Conservation (phyloP, 164 flowering plant genomes). For the Vitis amurensis region DNA sequence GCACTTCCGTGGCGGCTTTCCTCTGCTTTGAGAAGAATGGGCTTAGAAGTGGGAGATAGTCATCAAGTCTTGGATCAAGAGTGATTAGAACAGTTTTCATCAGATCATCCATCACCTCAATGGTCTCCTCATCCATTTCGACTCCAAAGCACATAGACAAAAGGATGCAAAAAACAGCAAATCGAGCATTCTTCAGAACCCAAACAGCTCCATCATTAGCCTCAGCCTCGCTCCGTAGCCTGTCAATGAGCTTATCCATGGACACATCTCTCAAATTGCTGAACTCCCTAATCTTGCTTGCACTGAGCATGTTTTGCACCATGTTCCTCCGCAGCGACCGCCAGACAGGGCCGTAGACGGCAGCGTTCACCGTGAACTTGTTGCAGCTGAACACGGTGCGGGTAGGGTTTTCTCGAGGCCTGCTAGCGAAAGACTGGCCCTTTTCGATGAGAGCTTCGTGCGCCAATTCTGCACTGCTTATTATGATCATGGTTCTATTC, state of each 20-base stretch:
- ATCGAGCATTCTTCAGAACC: slow-evolving; percentile 79
- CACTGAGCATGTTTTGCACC: slow-evolving; percentile 84
- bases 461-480: slow-evolving; percentile 52
- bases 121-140: slow-evolving; percentile 65
- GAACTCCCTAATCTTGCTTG: slow-evolving; percentile 59
- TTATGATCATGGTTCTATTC: slow-evolving; percentile 62
- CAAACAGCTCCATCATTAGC: slow-evolving; percentile 51
- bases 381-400: slow-evolving; percentile 74
- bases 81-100: slow-evolving; percentile 67
- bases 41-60: slow-evolving; percentile 69
- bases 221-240: slow-evolving; percentile 52
- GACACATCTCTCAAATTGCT: slow-evolving; percentile 39
- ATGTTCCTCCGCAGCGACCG: slow-evolving; percentile 82
- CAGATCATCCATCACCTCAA: slow-evolving; percentile 55
- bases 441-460: slow-evolving; percentile 71
- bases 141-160: slow-evolving; percentile 85
- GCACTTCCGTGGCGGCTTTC: slow-evolving; percentile 49
- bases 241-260: slow-evolving; percentile 62
- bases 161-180: slow-evolving; percentile 80
- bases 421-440: slow-evolving; percentile 60
- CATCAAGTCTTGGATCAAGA: slow-evolving; percentile 75
- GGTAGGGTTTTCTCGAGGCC: slow-evolving; percentile 85
- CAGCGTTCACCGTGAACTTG: slow-evolving; percentile 88
- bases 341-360: slow-evolving; percentile 85
- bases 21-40: slow-evolving; percentile 74